Evolutionary conservation across 805 yeast genomes (phyloP).

Genomic region (Zygosaccharomyces siamensis): DNA sequence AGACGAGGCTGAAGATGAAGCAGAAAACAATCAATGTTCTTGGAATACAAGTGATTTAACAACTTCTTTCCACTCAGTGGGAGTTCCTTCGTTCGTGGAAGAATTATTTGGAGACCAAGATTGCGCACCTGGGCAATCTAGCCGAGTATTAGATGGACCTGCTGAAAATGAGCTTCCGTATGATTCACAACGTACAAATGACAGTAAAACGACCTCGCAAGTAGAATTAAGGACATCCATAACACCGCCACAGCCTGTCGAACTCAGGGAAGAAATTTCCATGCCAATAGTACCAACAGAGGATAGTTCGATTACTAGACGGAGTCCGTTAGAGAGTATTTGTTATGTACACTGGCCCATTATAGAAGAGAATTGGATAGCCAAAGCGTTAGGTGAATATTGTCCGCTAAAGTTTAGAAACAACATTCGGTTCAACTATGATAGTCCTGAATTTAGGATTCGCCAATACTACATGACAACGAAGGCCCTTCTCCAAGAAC

Average conservation of each 20-base stretch:
- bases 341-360: slow-evolving; percentile 11
- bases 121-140: not conserved
- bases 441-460: slow-evolving; percentile 6
- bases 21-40: not conserved
- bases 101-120: not conserved
- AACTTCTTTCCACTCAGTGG: not conserved
- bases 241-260: not conserved
- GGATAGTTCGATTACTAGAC: not conserved
- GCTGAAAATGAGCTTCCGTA: not conserved
- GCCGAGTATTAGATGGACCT: not conserved
- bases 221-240: not conserved
- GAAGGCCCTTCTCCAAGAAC: slow-evolving; percentile 8
- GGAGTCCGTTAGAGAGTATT: not conserved
- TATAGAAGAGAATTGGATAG: slow-evolving; percentile 7
- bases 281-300: not conserved
- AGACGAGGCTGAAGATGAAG: slow-evolving; percentile 22
- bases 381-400: slow-evolving; percentile 7
- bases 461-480: slow-evolving; percentile 6
- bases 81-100: not conserved
- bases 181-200: not conserved
- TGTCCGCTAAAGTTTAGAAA: slow-evolving; percentile 11
- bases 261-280: not conserved
- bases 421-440: slow-evolving; percentile 9
- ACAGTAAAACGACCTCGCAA: not conserved
- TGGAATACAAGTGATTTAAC: not conserved